These are phyloP conservation scores for Mucor indicus DNA, from an alignment of 371 early-diverging fungal genomes.

Conservation along the genomic window DNA sequence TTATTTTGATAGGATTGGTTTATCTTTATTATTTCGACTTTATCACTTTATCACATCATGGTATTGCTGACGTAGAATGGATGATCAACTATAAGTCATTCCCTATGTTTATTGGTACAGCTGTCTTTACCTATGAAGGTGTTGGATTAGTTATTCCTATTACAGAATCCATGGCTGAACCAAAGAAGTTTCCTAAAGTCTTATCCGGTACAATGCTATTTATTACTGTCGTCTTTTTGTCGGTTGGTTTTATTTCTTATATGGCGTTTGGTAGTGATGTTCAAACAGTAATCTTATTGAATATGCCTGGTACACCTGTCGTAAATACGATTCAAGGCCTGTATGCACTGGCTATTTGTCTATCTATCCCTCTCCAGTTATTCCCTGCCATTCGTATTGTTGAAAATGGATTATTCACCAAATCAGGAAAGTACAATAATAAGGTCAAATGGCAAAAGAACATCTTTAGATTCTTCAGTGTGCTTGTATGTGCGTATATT, in stretches of 20 bases:
- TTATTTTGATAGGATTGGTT: constrained; percentile 75
- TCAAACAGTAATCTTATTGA: constrained; percentile 77
- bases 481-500: constrained; percentile 58
- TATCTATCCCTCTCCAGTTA: constrained; percentile 82
- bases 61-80: constrained; percentile 61
- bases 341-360: constrained; percentile 82
- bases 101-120: constrained; percentile 84
- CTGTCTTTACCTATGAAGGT: constrained; percentile 89
- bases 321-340: constrained; percentile 69
- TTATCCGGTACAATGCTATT: constrained; percentile 66
- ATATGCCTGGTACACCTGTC: constrained; percentile 63
- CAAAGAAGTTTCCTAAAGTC: constrained; percentile 73
- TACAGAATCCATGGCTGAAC: constrained; percentile 75
- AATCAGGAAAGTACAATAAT: constrained; percentile 60
- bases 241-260: constrained; percentile 75
- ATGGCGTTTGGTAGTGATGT: constrained; percentile 77
- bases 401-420: constrained; percentile 65
- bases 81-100: constrained; percentile 69
- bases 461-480: constrained; percentile 59
- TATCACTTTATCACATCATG: constrained; percentile 49
- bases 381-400: constrained; percentile 87
- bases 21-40: constrained; percentile 77
- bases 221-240: constrained; percentile 69
- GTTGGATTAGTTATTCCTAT: constrained; percentile 78
- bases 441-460: constrained; percentile 89